phyloP scores from a whole-genome alignment of 2,329 filamentous ascomycete genomes.

The Ilyonectria destructans region DNA sequence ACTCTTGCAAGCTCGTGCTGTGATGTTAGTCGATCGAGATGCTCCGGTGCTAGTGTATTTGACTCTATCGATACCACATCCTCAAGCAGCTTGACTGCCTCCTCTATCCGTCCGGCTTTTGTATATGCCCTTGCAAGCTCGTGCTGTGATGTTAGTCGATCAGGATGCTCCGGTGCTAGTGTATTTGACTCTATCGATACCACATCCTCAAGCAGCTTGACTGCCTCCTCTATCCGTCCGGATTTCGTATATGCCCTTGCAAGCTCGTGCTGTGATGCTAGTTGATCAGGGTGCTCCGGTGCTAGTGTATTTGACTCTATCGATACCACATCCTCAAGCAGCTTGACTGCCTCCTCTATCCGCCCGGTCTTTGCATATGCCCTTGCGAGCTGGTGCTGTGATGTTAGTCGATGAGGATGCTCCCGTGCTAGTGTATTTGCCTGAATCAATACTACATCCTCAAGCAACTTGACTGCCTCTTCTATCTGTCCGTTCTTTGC shows the following conservation, averaged over 20 bases:
- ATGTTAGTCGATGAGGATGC: not conserved
- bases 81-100: not conserved
- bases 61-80: not conserved
- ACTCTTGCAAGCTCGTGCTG: too few relatives aligned
- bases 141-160: not conserved
- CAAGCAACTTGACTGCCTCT: not conserved
- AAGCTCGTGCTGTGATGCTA: not conserved
- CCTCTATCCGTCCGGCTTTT: not conserved
- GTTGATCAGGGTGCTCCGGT: not conserved
- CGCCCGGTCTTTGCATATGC: not conserved
- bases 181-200: not conserved
- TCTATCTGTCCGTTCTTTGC: fast-evolving
- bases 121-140: too few relatives aligned
- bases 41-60: not conserved
- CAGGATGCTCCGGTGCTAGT: not conserved
- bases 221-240: constrained; percentile 6
- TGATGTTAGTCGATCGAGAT: not conserved
- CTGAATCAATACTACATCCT: not conserved
- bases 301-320: not conserved
- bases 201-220: not conserved
- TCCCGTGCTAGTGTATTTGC: not conserved
- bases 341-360: not conserved
- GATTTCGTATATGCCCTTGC: not conserved
- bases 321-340: not conserved
- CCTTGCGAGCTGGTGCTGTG: constrained; percentile 11